Percentiles rank a stretch among this genome's conserved stretches.
Evolutionary conservation across 1,139 yeast genomes (phyloP).

Genomic region (Protomyces gravidus): DNA sequence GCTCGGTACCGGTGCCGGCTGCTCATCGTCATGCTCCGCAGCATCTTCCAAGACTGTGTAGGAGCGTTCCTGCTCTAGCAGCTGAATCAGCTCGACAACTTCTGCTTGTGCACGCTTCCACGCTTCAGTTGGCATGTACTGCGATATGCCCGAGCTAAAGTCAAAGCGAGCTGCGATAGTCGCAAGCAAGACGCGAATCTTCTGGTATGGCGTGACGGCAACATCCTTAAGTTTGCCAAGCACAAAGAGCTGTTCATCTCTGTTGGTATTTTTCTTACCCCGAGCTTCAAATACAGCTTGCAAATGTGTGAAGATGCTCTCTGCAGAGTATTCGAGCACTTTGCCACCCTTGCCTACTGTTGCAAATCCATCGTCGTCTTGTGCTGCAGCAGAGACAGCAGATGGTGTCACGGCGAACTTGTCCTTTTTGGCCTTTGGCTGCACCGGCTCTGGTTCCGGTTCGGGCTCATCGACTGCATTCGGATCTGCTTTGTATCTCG

Average conservation of each 20-base stretch:
- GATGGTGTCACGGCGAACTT: neutral
- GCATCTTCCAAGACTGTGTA: constrained; percentile 80
- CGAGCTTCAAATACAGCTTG: constrained; percentile 77
- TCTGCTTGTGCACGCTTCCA: constrained; percentile 66
- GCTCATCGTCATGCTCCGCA: constrained; percentile 62
- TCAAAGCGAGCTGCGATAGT: constrained; percentile 88
- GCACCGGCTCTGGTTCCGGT: constrained; percentile 34
- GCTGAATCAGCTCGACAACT: constrained; percentile 56
- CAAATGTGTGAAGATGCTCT: constrained; percentile 65
- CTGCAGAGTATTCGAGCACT: constrained; percentile 42
- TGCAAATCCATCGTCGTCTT: constrained; percentile 43
- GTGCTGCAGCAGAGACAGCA: constrained; percentile 18
- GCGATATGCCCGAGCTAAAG: constrained; percentile 55
- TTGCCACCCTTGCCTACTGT: constrained; percentile 46
- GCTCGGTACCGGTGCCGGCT: constrained; percentile 56
- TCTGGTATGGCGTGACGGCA: constrained; percentile 62
- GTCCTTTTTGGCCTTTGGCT: constrained; percentile 30
- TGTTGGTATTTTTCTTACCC: constrained; percentile 92
- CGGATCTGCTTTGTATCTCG: constrained; percentile 63
- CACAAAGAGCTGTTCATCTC: constrained; percentile 66
- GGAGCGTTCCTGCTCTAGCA: constrained; percentile 60
- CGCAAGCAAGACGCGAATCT: constrained; percentile 71
- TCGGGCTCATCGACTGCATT: constrained; percentile 44
- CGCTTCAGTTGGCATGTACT: constrained; percentile 72
- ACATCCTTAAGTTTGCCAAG: constrained; percentile 61